Percentiles rank a stretch among this genome's conserved stretches.
These are phyloP conservation scores for Exophiala calicioides DNA, from an alignment of 2,329 filamentous ascomycete genomes.

Conservation along the genomic window DNA sequence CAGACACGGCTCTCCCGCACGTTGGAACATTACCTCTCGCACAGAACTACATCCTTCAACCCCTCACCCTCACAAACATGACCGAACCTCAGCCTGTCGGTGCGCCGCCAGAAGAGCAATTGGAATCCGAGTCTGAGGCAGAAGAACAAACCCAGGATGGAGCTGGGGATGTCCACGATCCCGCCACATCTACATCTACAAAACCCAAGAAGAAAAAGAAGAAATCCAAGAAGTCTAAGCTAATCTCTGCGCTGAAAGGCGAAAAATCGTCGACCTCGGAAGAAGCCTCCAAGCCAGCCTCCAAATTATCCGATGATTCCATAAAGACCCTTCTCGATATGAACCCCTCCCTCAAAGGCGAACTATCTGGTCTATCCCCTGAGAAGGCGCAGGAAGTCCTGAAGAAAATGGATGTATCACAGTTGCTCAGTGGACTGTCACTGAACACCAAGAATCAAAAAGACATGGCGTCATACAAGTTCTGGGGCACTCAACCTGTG, in stretches of 20 bases:
- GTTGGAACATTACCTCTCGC: too few relatives aligned
- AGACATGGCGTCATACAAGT: constrained; percentile 97
- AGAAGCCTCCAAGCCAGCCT: constrained; percentile 24
- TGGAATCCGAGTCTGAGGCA: constrained; percentile 28
- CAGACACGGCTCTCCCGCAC: too few relatives aligned
- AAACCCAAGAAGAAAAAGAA: constrained; percentile 32
- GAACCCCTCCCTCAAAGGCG: constrained; percentile 66
- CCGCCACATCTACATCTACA: constrained; percentile 3
- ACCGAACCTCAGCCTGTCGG: constrained; percentile 11
- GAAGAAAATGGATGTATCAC: constrained; percentile 49
- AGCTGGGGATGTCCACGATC: constrained; percentile 8
- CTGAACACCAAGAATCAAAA: constrained; percentile 84
- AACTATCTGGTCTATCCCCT: constrained; percentile 71
- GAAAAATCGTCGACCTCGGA: constrained; percentile 17
- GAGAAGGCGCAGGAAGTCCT: constrained; percentile 57
- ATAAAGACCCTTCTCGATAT: constrained; percentile 43
- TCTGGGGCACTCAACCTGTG: constrained; percentile 97
- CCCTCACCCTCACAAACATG: constrained; percentile 1
- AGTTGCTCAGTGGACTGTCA: constrained; percentile 58
- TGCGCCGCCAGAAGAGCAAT: constrained; percentile 16
- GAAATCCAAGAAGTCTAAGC: constrained; percentile 30
- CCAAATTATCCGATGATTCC: constrained; percentile 23
- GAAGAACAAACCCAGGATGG: constrained; percentile 24
- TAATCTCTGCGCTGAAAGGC: constrained; percentile 26
- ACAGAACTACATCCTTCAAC: too few relatives aligned